Evolutionary conservation across 257 asterid genomes (phyloP), one percentile per base, ranked within the genome.

Genomic region (Solanum chiquidenum): DNA sequence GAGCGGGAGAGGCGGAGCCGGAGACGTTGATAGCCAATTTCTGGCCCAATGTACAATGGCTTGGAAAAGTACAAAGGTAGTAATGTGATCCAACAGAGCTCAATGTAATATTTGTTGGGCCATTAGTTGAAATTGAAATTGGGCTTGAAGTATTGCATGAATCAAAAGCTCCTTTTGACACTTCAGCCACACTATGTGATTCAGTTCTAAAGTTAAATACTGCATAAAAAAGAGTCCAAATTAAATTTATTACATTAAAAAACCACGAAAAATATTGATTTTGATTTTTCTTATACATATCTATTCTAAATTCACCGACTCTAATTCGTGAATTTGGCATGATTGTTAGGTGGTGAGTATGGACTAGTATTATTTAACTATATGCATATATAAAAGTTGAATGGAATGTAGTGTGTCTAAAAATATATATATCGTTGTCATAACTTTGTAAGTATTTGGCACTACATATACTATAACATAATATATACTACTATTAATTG

Each of bases 1-100:
- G 84, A 18, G 90, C 49, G 20, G 93, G 92, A 35, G 91, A 71
- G n/a, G 80, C 7, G 38, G 88, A 44, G 38, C 91, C 90, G 12
- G 96, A 89, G 89, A 95, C 98, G 60, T 92, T 92, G 75, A 95
- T 92, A 21, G 97, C 90, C 89, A 95, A 35, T 85, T 89, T 94
- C 91, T 91, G 94, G 6, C 98, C 98, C 0, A 74, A 13, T 23
- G 7, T 5, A 86, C 98, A 94, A 86, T 95, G 98, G 4, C 84
- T 9, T 7, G 88, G 1, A 34, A 92, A 1, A 10, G 95, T 90
- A 89, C 98, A 95, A 40, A 94, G 87, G 87, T 88, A 95, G 75
- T 89, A 88, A 90, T 94, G 94, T 40, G 91, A 92, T 4, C 98
- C 95, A 6, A 92, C 87, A 29, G 96, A 34, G 4, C 80, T 85